Percentiles rank a stretch among this genome's conserved stretches.
These are phyloP conservation scores for Phytophthora vignae DNA, from an alignment of 352 stramenopile genomes.

Conservation along the genomic window DNA sequence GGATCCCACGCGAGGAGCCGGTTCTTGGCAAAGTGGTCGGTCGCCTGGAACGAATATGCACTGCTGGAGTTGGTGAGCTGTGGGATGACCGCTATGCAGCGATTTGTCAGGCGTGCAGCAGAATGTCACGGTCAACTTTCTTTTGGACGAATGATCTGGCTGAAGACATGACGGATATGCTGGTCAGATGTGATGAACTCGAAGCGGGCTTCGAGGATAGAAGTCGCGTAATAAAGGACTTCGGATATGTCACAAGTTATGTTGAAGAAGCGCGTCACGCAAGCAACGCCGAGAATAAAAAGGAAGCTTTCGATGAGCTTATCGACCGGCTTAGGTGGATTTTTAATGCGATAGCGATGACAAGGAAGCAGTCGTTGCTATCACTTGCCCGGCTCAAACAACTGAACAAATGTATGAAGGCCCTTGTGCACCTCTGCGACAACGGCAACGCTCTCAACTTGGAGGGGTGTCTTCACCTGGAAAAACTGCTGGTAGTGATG, in stretches of 20 bases:
- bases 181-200: constrained; percentile 3
- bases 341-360: constrained; percentile 23
- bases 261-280: constrained; percentile 1
- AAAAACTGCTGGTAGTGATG: constrained; percentile 25
- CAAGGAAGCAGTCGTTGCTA: constrained; percentile 12
- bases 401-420: constrained; percentile 18
- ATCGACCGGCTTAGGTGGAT: constrained; percentile 25
- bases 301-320: constrained; percentile 21
- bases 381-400: constrained; percentile 16
- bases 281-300: constrained; percentile 8
- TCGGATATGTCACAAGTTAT: constrained; percentile 17
- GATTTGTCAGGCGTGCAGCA: constrained; percentile 21
- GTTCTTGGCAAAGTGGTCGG: constrained; percentile 16
- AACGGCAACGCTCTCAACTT: constrained; percentile 22
- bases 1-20: constrained; percentile 12
- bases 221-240: constrained; percentile 3
- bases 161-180: neutral
- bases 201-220: constrained; percentile 13
- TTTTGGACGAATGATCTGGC: constrained; percentile 12
- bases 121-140: constrained; percentile 23
- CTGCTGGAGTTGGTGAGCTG: constrained; percentile 10
- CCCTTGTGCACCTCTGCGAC: constrained; percentile 15
- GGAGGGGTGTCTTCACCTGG: constrained; percentile 25
- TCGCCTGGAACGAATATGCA: constrained; percentile 13
- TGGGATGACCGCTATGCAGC: constrained; percentile 27